Conservation (phyloP, 371 early-diverging fungal genomes). For the Blakeslea trispora region DNA sequence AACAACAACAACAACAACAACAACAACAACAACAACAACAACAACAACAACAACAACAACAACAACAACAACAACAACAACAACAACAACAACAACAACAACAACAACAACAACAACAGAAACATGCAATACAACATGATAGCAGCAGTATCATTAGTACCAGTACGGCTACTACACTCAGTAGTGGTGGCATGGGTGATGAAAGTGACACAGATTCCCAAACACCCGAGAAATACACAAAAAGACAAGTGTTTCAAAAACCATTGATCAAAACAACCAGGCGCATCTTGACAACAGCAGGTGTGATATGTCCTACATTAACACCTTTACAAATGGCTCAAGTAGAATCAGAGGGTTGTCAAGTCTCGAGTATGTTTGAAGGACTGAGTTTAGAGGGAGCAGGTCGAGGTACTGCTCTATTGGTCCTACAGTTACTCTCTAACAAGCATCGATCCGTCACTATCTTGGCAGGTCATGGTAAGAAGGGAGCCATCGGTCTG, state of each 20-base stretch:
- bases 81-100: slow-evolving; percentile 13
- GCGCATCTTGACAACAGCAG: background rate
- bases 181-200: slow-evolving; percentile 39
- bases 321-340: slow-evolving; percentile 68
- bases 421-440: slow-evolving; percentile 67
- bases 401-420: slow-evolving; percentile 71
- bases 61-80: slow-evolving; percentile 13
- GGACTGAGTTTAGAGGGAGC: slow-evolving; percentile 62
- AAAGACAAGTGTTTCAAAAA: background rate
- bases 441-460: slow-evolving; percentile 66
- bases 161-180: too few relatives aligned
- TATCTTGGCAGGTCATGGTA: slow-evolving; percentile 73
- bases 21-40: background rate
- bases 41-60: slow-evolving; percentile 2
- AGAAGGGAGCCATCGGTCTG: slow-evolving; percentile 71
- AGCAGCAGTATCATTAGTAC: too few relatives aligned
- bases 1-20: slow-evolving; percentile 13
- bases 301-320: slow-evolving; percentile 50
- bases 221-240: slow-evolving; percentile 25
- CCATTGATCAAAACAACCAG: slow-evolving; percentile 8
- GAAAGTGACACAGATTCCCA: slow-evolving; percentile 44
- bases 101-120: too few relatives aligned
- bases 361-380: slow-evolving; percentile 6
- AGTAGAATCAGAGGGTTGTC: slow-evolving; percentile 59
- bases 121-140: too few relatives aligned